These are phyloP conservation scores for Stropharia rugosoannulata DNA, from an alignment of 768 basidiomycete species.

Conservation along the genomic window DNA sequence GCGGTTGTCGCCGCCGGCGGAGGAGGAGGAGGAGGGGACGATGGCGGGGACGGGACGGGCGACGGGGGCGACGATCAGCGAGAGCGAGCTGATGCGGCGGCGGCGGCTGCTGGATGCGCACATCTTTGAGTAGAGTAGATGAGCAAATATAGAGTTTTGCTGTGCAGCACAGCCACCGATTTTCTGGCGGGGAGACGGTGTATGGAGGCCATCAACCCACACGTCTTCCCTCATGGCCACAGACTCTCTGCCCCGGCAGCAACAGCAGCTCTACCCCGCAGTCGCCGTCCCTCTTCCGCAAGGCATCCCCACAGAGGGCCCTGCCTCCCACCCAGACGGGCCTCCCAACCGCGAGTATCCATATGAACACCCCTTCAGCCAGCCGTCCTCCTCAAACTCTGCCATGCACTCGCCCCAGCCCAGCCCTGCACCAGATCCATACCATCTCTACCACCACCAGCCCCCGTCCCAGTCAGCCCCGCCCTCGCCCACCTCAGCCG, in stretches of 20 bases:
- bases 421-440: constrained; percentile 42
- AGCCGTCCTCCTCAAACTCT: constrained; percentile 20
- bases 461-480: constrained; percentile 39
- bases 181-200: constrained; percentile 12
- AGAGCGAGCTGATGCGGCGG: constrained; percentile 76
- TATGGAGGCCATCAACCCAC: constrained; percentile 23
- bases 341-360: constrained; percentile 38
- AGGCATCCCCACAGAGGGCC: constrained; percentile 41
- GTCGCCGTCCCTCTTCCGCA: constrained; percentile 39
- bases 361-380: constrained; percentile 34
- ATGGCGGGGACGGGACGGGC: constrained; percentile 32
- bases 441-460: constrained; percentile 31
- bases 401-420: constrained; percentile 19
- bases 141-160: constrained; percentile 17
- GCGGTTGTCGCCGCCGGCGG: background rate
- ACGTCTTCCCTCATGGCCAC: constrained; percentile 32
- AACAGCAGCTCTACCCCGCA: constrained; percentile 36
- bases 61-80: constrained; percentile 70
- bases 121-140: constrained; percentile 44
- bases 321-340: constrained; percentile 41
- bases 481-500: constrained; percentile 54
- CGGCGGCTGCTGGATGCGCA: constrained; percentile 76
- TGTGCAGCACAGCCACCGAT: constrained; percentile 38
- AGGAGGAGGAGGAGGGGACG: constrained; percentile 7
- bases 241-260: constrained; percentile 29